Evolutionary conservation across 306 rosid species (phyloP), one percentile per base, ranked within the genome.

Genomic region (Malus orientalis): DNA sequence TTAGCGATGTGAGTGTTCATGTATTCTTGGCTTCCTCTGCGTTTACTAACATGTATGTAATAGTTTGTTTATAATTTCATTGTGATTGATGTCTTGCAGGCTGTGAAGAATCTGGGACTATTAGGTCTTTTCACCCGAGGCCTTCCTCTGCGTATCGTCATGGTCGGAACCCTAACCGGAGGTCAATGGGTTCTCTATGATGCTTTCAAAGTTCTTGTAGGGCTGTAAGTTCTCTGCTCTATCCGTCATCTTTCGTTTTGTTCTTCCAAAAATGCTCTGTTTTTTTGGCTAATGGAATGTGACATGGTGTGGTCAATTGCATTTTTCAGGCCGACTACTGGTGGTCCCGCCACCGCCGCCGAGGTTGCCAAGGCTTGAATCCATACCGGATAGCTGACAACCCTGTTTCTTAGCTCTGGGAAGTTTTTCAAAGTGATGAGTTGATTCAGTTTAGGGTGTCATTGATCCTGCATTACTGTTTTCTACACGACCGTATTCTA

Each of bases 81-180:
- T 18, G 23, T 38, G 6, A 32, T 73, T 58, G 65, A 33, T 60
- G 58, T 33, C 67, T 73, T 82, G 71, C 86, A 91, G 97, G 94
- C 94, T 54, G 88, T 91, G 75, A 84, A 83, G 63, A 83, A 89
- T 45, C 71, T 91, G 23, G 97, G 97, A 23, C 11, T 82, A 3
- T 64, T 81, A 77, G 94, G 94, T 36, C 91, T 91, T 30, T 89
- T 82, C 81, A 91, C 97, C 54, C 91, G 97, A 1, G 97, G 97
- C 66, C 92, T 91, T 83, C 94, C 94, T 60, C 89, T 91, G 70
- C 94, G 97, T 74, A 88, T 91, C 64, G 75, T 84, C 66, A 91
- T 88, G 97, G 79, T 91, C 65, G 97, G 97, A 82, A 91, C 94
- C 38, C 90, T 91, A 45, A 86, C 92, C 1, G 97, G 87, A 58